Evolutionary conservation across 2,329 filamentous ascomycete species (phyloP), one percentile per base, ranked within the genome.

Genomic region (Ascosphaera apis): DNA sequence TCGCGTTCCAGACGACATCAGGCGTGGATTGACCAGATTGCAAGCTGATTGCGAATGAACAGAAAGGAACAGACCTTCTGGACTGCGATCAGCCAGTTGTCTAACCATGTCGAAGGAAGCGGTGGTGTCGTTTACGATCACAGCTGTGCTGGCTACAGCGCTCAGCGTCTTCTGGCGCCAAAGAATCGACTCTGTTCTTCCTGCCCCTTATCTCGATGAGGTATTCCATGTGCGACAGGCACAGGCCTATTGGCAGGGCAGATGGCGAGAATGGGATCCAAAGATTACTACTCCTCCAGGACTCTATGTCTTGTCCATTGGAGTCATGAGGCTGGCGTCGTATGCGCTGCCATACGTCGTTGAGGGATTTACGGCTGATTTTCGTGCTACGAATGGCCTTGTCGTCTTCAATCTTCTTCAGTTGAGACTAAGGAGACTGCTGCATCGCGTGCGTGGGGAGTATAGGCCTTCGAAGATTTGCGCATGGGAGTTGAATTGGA

Each of bases 221-320:
- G 56, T 57, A 11, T 63, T 63, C 45, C 60, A 98, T 52, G 75
- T 93, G 15, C 80, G 82, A 0, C 88, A 98, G 56, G 83, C 83
- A 0, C 81, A 91, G 47, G 71, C 69, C 19, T 98, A 92, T 53
- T 93, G 84, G 53, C 53, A 67, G 30, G 74, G 76, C 8, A 66
- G 67, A 37, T 91, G 76, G 58, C 51, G 54, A 9, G 65, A 80
- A 38, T 98, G 88, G 88, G 84, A 98, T 54, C 76, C 86, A 40
- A 98, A 95, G 53, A 88, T 98, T 50, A 98, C 88, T 0, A 98
- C 88, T 1, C 88, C 88, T 0, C 86, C 88, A 0, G 88, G 84
- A 23, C 60, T 98, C 61, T 83, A 63, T 48, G 62, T 61, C 33
- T 51, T 44, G 43, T 54, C 55, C 60, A 82, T 62, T 52, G 62